phyloP scores from a whole-genome alignment of 257 asterid species.

The Nyctanthes arbortristis region DNA sequence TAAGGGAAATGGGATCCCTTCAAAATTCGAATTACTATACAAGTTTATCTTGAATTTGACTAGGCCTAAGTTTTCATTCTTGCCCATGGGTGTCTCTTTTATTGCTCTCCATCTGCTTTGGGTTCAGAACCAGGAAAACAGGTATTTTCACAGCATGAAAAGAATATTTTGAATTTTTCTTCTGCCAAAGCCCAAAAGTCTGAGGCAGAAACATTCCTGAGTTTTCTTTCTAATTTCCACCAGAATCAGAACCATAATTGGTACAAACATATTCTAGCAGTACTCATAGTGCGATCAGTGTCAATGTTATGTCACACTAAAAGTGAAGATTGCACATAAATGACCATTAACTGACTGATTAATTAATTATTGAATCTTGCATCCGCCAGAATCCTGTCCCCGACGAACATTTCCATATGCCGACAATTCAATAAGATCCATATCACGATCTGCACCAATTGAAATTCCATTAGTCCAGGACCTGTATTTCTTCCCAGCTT shows the following conservation, averaged over 20 bases:
- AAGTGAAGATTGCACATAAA: slow-evolving; percentile 4
- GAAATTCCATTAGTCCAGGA: background rate
- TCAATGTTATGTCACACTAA: slow-evolving; percentile 14
- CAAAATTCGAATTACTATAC: no score
- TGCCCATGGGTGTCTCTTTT: no score
- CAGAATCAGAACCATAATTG: no score
- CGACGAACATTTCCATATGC: slow-evolving; percentile 81
- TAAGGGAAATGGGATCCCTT: no score
- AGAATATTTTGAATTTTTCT: no score
- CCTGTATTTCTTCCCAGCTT: background rate
- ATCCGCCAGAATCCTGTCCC: slow-evolving; percentile 81
- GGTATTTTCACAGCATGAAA: no score
- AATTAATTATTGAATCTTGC: slow-evolving; percentile 60
- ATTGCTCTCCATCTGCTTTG: no score
- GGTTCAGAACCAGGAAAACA: no score
- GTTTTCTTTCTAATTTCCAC: background rate
- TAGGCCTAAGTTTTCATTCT: no score
- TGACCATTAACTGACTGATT: background rate
- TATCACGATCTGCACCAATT: slow-evolving; percentile 70
- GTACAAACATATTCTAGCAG: background rate
- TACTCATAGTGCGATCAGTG: background rate
- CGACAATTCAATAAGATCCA: slow-evolving; percentile 93
- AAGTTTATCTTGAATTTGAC: no score
- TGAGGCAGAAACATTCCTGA: background rate
- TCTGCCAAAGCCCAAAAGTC: background rate